Conservation (phyloP, 2,329 filamentous ascomycete genomes). For the Claviceps sp. region DNA sequence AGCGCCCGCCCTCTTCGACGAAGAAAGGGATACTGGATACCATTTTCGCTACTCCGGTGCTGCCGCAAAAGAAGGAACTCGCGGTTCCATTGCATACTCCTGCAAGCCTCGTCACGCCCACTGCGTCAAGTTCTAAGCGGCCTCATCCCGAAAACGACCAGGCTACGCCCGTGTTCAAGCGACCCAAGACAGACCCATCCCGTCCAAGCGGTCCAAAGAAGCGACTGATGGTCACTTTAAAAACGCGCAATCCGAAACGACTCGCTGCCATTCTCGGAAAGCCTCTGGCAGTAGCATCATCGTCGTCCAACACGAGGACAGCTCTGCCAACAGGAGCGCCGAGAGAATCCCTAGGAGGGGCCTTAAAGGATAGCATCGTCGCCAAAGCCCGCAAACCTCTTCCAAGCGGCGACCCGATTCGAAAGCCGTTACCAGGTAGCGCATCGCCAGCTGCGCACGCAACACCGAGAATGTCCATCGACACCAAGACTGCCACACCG, state of each 20-base stretch:
- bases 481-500: constrained; percentile 10
- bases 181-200: constrained; percentile 19
- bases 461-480: constrained; percentile 16
- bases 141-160: constrained; percentile 24
- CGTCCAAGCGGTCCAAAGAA: constrained; percentile 16
- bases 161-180: constrained; percentile 22
- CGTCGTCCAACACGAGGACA: constrained; percentile 14
- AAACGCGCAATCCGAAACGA: constrained; percentile 20
- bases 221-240: constrained; percentile 24
- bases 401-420: constrained; percentile 16
- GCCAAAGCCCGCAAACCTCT: constrained; percentile 25
- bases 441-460: constrained; percentile 11
- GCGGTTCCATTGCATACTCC: constrained; percentile 10
- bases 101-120: constrained; percentile 9
- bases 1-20: constrained; percentile 4
- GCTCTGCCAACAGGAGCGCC: constrained; percentile 19
- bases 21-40: not conserved
- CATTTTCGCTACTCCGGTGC: constrained; percentile 1
- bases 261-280: constrained; percentile 22
- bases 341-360: constrained; percentile 13
- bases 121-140: constrained; percentile 18
- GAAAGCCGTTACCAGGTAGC: constrained; percentile 21
- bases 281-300: constrained; percentile 9
- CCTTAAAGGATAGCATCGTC: constrained; percentile 17
- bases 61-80: constrained; percentile 1